These are phyloP conservation scores for Syzygium jambos DNA, from an alignment of 345 rosid species.

Conservation along the genomic window DNA sequence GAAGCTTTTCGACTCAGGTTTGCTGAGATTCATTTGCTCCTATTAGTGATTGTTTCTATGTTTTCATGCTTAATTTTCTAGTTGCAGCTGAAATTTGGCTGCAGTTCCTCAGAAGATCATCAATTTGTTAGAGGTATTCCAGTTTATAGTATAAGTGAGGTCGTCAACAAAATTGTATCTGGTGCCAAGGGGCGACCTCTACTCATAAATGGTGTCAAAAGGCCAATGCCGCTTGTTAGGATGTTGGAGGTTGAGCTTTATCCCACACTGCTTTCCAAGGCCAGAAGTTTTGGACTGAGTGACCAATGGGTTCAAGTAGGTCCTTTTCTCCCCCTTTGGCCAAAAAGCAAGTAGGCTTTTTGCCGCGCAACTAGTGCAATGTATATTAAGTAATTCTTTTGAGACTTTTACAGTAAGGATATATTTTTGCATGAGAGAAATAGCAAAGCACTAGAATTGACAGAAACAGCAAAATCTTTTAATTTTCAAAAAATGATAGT, in stretches of 20 bases:
- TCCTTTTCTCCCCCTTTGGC: background rate
- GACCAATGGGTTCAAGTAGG: constrained; percentile 66
- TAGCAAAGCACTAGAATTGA: background rate
- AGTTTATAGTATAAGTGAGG: constrained; percentile 55
- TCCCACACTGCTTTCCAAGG: constrained; percentile 90
- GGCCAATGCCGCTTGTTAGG: constrained; percentile 82
- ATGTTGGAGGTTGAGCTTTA: constrained; percentile 87
- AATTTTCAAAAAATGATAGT: background rate
- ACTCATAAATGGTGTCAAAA: constrained; percentile 77
- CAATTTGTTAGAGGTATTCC: constrained; percentile 93
- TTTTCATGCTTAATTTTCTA: constrained; percentile 10
- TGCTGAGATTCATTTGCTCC: background rate
- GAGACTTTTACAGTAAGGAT: background rate
- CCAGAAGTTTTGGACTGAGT: constrained; percentile 81
- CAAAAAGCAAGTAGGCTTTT: background rate
- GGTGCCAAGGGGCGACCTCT: constrained; percentile 68
- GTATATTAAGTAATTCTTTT: no score
- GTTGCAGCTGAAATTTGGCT: constrained; percentile 63
- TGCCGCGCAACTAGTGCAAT: background rate
- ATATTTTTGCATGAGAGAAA: background rate
- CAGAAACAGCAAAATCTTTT: background rate
- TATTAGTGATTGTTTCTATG: background rate
- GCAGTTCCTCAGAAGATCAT: constrained; percentile 77
- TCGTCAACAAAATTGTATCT: constrained; percentile 59
- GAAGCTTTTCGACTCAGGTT: constrained; percentile 96